These are phyloP conservation scores for Geotrichum restrictum DNA, from an alignment of 1,139 yeast genomes.

Conservation along the genomic window DNA sequence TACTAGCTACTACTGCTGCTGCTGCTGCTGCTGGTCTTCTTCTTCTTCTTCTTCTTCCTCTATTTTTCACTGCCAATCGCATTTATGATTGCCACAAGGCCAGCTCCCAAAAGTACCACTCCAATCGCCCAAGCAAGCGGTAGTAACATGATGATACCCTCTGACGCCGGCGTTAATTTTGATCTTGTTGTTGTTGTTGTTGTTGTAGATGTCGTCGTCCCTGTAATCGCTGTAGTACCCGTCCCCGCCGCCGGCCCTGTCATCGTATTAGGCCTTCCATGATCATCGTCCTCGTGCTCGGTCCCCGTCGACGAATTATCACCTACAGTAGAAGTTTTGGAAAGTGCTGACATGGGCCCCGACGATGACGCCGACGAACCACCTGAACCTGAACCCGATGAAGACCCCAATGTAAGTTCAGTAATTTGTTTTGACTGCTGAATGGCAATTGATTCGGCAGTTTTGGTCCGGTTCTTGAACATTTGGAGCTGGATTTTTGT, in stretches of 20 bases:
- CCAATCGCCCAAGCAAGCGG: slow-evolving; percentile 31
- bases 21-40: background rate
- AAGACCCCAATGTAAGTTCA: slow-evolving; percentile 20
- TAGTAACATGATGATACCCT: slow-evolving; percentile 16
- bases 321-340: no score
- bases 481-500: slow-evolving; percentile 22
- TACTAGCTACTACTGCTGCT: background rate
- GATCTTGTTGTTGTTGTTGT: slow-evolving; percentile 4
- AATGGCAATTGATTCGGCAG: slow-evolving; percentile 27
- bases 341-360: no score
- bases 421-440: slow-evolving; percentile 24
- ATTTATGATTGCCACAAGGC: slow-evolving; percentile 30
- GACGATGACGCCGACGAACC: no score
- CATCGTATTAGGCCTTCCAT: no score
- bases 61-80: slow-evolving; percentile 24
- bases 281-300: no score
- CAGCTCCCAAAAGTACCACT: slow-evolving; percentile 30
- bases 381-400: no score
- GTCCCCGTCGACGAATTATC: background rate
- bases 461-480: slow-evolving; percentile 24
- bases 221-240: no score
- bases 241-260: no score
- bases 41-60: no score
- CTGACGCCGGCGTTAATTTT: no score
- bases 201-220: background rate